These are phyloP conservation scores for Alnus rubra DNA, from an alignment of 306 rosid genomes.

Conservation along the genomic window DNA sequence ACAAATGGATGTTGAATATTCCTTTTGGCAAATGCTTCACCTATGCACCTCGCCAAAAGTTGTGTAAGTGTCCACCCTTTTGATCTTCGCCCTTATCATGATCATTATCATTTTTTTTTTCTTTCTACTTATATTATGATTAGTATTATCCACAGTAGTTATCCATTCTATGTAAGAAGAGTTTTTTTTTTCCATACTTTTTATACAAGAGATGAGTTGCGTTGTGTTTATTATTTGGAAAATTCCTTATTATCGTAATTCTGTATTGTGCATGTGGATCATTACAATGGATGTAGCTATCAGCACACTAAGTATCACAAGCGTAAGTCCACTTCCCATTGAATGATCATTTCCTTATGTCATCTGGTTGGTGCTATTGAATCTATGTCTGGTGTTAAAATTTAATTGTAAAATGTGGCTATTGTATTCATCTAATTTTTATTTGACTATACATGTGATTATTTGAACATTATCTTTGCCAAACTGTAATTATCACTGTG, in stretches of 20 bases:
- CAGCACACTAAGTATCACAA: constrained; percentile 99
- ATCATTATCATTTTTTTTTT: neutral
- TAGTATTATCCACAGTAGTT: neutral
- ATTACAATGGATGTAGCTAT: constrained; percentile 68
- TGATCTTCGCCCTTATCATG: constrained; percentile 15
- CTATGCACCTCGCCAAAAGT: constrained; percentile 97
- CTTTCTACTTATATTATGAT: neutral
- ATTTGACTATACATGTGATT: neutral
- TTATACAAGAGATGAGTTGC: neutral
- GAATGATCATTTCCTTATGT: constrained; percentile 6
- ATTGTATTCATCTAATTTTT: neutral
- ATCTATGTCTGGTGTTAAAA: constrained; percentile 2
- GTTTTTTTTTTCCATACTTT: neutral
- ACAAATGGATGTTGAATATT: constrained; percentile 99
- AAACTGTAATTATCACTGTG: neutral
- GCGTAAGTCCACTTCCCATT: constrained; percentile 66
- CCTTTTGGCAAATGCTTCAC: constrained; percentile 99
- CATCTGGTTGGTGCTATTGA: constrained; percentile 20
- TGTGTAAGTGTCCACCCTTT: constrained; percentile 64
- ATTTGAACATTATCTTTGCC: neutral
- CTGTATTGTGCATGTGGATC: constrained; percentile 47
- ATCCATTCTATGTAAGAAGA: neutral
- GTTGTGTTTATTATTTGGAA: neutral
- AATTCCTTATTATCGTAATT: constrained; percentile 32
- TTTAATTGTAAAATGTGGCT: neutral